Conservation (phyloP, 73 alveolate species). For the Blepharisma stoltei region DNA sequence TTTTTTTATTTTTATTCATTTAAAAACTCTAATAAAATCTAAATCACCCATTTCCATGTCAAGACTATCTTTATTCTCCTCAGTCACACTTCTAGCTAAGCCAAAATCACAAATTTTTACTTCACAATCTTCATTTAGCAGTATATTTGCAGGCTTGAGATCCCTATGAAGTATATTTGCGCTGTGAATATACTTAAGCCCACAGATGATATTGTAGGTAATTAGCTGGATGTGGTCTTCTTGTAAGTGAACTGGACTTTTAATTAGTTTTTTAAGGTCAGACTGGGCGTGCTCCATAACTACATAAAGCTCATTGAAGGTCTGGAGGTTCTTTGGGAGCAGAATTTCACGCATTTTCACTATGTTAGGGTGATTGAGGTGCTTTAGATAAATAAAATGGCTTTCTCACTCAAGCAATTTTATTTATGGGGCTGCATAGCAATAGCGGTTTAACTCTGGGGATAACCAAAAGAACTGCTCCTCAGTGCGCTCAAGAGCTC, state of each 20-base stretch:
- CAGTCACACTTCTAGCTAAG: slow-evolving; percentile 44
- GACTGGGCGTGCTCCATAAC: slow-evolving; percentile 75
- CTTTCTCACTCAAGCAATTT: no score
- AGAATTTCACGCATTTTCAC: slow-evolving; percentile 56
- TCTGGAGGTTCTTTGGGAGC: slow-evolving; percentile 62
- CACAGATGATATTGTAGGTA: slow-evolving; percentile 67
- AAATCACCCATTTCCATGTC: background rate
- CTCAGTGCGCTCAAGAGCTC: no score
- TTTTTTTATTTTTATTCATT: no score
- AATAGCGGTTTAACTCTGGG: no score
- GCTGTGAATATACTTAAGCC: slow-evolving; percentile 34
- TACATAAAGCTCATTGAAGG: slow-evolving; percentile 63
- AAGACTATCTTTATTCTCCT: background rate
- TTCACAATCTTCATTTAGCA: slow-evolving; percentile 44
- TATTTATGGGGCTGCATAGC: no score
- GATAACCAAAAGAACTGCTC: no score
- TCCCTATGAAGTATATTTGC: slow-evolving; percentile 60
- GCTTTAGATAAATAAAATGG: no score
- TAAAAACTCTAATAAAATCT: no score
- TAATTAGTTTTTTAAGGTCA: slow-evolving; percentile 74
- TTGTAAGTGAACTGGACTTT: slow-evolving; percentile 67
- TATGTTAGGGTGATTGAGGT: slow-evolving; percentile 65
- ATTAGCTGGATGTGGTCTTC: slow-evolving; percentile 69
- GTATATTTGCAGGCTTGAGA: slow-evolving; percentile 90
- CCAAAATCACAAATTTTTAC: slow-evolving; percentile 52